Conservation (phyloP, 805 yeast species). For the Saturnispora hagleri region DNA sequence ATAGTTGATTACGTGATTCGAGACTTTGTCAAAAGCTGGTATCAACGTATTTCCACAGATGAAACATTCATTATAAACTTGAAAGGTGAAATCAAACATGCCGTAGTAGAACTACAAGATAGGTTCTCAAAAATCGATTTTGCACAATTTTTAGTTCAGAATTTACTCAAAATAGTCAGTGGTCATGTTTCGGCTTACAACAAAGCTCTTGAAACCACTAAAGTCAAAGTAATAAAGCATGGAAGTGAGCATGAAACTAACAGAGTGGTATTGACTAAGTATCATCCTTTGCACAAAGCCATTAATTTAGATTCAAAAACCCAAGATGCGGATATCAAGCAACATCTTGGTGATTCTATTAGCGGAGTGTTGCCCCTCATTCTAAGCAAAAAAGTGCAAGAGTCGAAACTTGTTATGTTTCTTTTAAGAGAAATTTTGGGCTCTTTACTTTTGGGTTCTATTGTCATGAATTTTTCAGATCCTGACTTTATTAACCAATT, state of each 20-base stretch:
- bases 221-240: slow-evolving; percentile 18
- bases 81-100: slow-evolving; percentile 34
- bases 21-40: slow-evolving; percentile 55
- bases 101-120: slow-evolving; percentile 33
- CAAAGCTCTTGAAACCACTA: slow-evolving; percentile 31
- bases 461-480: slow-evolving; percentile 45
- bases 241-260: slow-evolving; percentile 28
- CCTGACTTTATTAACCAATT: slow-evolving; percentile 70
- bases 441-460: slow-evolving; percentile 46
- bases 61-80: slow-evolving; percentile 34
- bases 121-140: slow-evolving; percentile 40
- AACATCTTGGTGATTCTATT: slow-evolving; percentile 38
- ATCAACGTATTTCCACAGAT: slow-evolving; percentile 32
- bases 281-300: slow-evolving; percentile 49
- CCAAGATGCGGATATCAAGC: slow-evolving; percentile 35
- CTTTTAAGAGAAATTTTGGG: slow-evolving; percentile 58
- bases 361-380: slow-evolving; percentile 39
- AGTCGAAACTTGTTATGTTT: slow-evolving; percentile 38
- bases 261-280: slow-evolving; percentile 34
- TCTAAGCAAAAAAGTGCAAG: slow-evolving; percentile 37
- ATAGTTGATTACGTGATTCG: slow-evolving; percentile 39
- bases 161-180: slow-evolving; percentile 55
- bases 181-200: slow-evolving; percentile 50
- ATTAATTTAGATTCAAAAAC: slow-evolving; percentile 32
- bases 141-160: slow-evolving; percentile 47